Evolutionary conservation across 345 rosid species (phyloP).

Genomic region (Citrus inodora): DNA sequence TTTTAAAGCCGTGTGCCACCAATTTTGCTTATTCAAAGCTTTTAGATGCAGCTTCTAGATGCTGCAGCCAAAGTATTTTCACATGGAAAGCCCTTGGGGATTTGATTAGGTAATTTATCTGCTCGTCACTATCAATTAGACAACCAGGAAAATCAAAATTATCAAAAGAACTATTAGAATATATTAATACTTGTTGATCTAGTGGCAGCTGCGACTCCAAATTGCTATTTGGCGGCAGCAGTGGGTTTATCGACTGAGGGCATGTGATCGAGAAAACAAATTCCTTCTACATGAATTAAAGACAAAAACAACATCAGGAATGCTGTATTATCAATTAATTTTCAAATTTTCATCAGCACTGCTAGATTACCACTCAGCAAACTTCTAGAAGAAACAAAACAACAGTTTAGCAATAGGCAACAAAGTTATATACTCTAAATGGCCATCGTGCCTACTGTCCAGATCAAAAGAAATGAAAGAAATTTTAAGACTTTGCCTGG

Average conservation of each 20-base stretch:
- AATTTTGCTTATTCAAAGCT: no score
- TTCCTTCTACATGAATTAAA: constrained; percentile 1
- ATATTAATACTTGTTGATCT: background rate
- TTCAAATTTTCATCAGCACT: background rate
- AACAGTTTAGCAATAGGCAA: background rate
- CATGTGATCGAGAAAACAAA: background rate
- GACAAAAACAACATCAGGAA: background rate
- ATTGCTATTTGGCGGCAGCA: background rate
- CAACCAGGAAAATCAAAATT: no score
- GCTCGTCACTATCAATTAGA: no score
- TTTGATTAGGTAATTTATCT: no score
- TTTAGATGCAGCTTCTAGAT: no score
- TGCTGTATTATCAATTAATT: background rate
- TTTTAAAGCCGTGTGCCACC: no score
- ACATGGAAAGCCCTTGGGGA: no score
- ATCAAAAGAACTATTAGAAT: no score
- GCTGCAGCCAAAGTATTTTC: no score
- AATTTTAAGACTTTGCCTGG: background rate
- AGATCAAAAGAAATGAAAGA: background rate
- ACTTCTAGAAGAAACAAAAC: no score
- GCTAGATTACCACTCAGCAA: background rate
- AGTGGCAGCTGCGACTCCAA: background rate
- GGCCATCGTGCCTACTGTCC: no score
- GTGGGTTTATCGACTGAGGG: background rate
- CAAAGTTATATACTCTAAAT: no score